Percentiles rank a stretch among this genome's conserved stretches.
These are phyloP conservation scores for Suillus placidus DNA, from an alignment of 768 basidiomycete species.

Conservation along the genomic window DNA sequence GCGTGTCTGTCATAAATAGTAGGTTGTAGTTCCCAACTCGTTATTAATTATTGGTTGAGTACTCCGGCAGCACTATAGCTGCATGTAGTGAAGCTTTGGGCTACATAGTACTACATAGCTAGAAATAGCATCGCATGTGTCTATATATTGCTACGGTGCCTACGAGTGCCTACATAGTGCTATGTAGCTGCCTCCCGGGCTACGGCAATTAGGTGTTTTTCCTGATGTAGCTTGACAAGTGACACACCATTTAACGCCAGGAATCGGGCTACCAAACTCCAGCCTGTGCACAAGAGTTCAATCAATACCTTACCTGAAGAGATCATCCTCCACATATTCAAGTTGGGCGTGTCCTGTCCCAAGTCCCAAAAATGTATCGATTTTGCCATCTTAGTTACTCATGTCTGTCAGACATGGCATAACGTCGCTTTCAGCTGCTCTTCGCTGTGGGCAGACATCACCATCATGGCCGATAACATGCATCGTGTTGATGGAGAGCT, in stretches of 20 bases:
- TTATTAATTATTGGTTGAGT: too few relatives aligned
- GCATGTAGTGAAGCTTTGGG: too few relatives aligned
- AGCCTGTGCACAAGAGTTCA: not conserved
- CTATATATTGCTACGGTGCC: too few relatives aligned
- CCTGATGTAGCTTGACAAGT: not conserved
- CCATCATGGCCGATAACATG: conserved; percentile 17
- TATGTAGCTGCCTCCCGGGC: too few relatives aligned
- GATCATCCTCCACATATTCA: conserved; percentile 13
- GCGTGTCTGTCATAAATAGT: too few relatives aligned
- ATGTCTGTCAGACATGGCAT: conserved; percentile 48
- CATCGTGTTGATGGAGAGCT: not conserved
- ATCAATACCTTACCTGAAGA: conserved; percentile 9
- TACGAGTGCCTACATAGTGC: too few relatives aligned
- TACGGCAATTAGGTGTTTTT: too few relatives aligned
- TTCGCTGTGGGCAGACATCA: conserved; percentile 38
- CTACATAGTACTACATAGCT: too few relatives aligned
- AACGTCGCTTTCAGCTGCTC: conserved; percentile 38
- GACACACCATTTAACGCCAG: not conserved
- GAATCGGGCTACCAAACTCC: not conserved
- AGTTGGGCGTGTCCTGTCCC: conserved; percentile 1
- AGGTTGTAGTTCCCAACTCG: too few relatives aligned
- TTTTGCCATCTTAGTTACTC: conserved; percentile 37
- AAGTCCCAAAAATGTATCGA: not conserved
- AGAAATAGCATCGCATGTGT: too few relatives aligned
- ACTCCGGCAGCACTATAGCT: too few relatives aligned